These are phyloP conservation scores for Porodaedalea pini DNA, from an alignment of 1,284 basidiomycete species.

Conservation along the genomic window DNA sequence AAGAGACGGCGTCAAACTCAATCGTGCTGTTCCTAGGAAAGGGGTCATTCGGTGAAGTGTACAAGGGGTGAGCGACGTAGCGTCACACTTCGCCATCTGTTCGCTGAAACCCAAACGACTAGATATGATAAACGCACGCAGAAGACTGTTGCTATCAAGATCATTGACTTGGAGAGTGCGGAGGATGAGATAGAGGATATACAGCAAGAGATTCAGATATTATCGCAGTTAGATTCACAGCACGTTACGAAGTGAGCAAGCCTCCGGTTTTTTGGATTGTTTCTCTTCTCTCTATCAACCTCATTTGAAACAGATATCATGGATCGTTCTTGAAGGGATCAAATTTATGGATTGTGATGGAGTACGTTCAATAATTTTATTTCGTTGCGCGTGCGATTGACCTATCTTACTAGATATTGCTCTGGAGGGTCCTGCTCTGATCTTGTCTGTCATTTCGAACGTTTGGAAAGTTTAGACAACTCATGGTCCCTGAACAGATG, in stretches of 20 bases:
- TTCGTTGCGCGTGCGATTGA: conserved; percentile 3
- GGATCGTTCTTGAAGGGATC: conserved; percentile 94
- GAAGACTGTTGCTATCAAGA: conserved; percentile 96
- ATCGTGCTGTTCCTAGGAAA: conserved; percentile 58
- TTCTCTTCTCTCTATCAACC: background rate
- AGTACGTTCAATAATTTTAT: conserved; percentile 49
- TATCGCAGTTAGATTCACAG: conserved; percentile 95
- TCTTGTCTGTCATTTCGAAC: conserved; percentile 48
- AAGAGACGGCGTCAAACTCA: conserved; percentile 11
- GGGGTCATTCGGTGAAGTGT: conserved; percentile 97
- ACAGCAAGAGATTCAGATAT: conserved; percentile 97
- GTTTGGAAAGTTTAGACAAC: conserved; percentile 24
- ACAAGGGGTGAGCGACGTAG: conserved; percentile 72
- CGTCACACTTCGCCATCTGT: background rate
- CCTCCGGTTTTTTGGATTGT: background rate
- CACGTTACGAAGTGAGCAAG: conserved; percentile 82
- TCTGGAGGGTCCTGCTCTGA: conserved; percentile 85
- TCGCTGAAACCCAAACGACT: conserved; percentile 21
- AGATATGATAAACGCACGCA: conserved; percentile 91
- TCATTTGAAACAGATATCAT: conserved; percentile 66
- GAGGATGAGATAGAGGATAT: conserved; percentile 99
- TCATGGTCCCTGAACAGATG: conserved; percentile 60
- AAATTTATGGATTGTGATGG: conserved; percentile 99
- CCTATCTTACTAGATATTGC: conserved; percentile 56
- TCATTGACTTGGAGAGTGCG: conserved; percentile 97